Evolutionary conservation across 225 moss, liverwort and hornwort genomes (phyloP), one percentile per base, ranked within the genome.

Genomic region (Polytrichum formosum): DNA sequence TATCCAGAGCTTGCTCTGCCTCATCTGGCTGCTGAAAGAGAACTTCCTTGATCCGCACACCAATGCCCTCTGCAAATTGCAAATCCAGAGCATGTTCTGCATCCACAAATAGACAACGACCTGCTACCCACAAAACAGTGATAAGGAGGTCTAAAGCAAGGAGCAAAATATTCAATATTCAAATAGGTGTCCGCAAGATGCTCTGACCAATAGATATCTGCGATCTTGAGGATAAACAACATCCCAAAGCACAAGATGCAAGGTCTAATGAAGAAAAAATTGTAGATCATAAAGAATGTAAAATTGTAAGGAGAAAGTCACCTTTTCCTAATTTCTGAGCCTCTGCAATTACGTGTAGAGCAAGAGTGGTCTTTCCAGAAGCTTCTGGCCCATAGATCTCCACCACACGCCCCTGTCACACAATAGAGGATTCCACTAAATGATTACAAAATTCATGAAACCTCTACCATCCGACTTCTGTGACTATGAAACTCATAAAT

Each of bases 301-400:
- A 7, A 58, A 23, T 9, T 6, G 7, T 6, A 6, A 58, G 22
- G 21, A 2, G 7, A 69, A 10, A 53, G 25, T 64, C 54, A 87
- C 87, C 87, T 84, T 79, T 87, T 70, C 85, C 91, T 25, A 77
- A 19, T 76, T 91, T 93, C 63, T 93, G 92, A 33, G 92, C 86
- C 71, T 93, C 91, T 9, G 92, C 88, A 87, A 93, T 88, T 18
- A 91, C 90, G 66, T 91, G 92, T 54, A 93, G 87, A 22, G 92
- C 92, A 59, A 93, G 81, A 71, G 92, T 93, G 22, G 92, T 93
- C 76, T 93, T 93, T 55, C 92, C 92, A 28, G 92, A 90, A 25
- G 91, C 92, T 77, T 93, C 92, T 70, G 89, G 88, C 70, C 92
- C 91, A 74, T 85, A 91, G 55, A 93, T 93, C 79, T 93, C 92